phyloP scores from a whole-genome alignment of 1,139 yeast species.

The Meyerozyma smithsonii region DNA sequence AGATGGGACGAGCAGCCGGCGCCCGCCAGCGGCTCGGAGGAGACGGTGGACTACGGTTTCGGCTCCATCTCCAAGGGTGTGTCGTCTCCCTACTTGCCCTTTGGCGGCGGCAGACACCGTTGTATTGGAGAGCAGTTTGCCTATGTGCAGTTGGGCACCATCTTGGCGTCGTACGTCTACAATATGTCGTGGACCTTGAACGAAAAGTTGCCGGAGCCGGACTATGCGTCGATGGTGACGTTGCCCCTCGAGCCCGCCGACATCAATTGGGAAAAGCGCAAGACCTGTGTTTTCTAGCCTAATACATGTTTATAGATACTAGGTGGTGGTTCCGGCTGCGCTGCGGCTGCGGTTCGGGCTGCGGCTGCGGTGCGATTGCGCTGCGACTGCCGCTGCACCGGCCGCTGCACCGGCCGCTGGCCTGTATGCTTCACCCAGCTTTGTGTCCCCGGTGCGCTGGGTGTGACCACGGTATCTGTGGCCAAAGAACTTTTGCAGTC shows the following conservation, averaged over 20 bases:
- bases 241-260: slow-evolving; percentile 79
- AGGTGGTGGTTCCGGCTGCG: too few relatives aligned
- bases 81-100: slow-evolving; percentile 90
- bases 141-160: slow-evolving; percentile 84
- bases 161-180: slow-evolving; percentile 71
- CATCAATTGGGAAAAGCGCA: slow-evolving; percentile 72
- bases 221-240: slow-evolving; percentile 91
- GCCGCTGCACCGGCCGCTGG: too few relatives aligned
- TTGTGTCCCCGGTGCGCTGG: too few relatives aligned
- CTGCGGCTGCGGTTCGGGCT: too few relatives aligned
- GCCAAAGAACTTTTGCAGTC: neutral
- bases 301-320: slow-evolving; percentile 1
- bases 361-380: too few relatives aligned
- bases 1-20: slow-evolving; percentile 70
- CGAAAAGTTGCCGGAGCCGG: slow-evolving; percentile 63
- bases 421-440: too few relatives aligned
- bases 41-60: slow-evolving; percentile 85
- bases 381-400: too few relatives aligned
- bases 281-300: slow-evolving; percentile 20
- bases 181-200: slow-evolving; percentile 74
- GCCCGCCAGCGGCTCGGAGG: slow-evolving; percentile 34
- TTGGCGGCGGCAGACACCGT: slow-evolving; percentile 99
- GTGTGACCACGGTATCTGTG: neutral
- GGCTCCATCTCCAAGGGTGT: slow-evolving; percentile 97
- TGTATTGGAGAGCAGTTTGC: slow-evolving; percentile 99